Base-by-base conservation (phyloP, 495 filamentous ascomycete genomes). In the Cercophora scortea region DNA sequence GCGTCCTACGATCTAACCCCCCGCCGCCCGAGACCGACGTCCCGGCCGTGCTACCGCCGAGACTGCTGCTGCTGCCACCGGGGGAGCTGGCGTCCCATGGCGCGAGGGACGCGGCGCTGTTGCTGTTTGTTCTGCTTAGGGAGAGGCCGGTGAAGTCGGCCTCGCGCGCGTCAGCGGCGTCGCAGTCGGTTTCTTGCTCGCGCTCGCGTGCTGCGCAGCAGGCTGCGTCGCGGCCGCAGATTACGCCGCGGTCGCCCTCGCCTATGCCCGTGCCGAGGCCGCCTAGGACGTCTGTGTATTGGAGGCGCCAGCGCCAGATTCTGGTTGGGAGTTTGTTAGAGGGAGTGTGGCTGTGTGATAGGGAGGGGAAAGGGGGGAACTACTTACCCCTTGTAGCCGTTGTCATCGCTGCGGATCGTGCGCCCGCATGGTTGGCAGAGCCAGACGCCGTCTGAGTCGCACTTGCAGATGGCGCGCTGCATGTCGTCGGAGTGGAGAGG, bases 251-350 rank as follows among this genome's bases (percentile, higher is more conserved):
- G 61, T 87, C 81, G 50, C 90, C 90, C 60, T 94, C 89, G 41
- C 89, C 88, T 45, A 93, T 91, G 13, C 90, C 90, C 2, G 86
- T 89, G 4, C 90, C 89, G 0, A 94, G 70, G 0, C 88, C 88
- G 36, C 89, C 88, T 0, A 90, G 84, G 33, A 81, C 84, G 16
- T 84, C 82, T 44, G 83, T 82, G 69, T 94, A 96, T n/a, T 86
- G 79, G 18, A 81, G 89, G 16, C 90, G 85, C 90, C 90, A 95
- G 17, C 74, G 81, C 90, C 90, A 95, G 36, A 89, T 85, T 36
- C 86, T 83, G 39, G 35, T 15, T 15, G 25, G 5, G 5, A 5
- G 25, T 16, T 44, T 18, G 42, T 44, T 18, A 44, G 41, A n/a
- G n/a, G 15, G 32, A 19, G 47, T 38, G 49, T 13, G n/a, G n/a